Percentiles rank a stretch among this genome's conserved stretches.
Conservation (phyloP, 179 eudicot species). For the Pouteria campechiana region DNA sequence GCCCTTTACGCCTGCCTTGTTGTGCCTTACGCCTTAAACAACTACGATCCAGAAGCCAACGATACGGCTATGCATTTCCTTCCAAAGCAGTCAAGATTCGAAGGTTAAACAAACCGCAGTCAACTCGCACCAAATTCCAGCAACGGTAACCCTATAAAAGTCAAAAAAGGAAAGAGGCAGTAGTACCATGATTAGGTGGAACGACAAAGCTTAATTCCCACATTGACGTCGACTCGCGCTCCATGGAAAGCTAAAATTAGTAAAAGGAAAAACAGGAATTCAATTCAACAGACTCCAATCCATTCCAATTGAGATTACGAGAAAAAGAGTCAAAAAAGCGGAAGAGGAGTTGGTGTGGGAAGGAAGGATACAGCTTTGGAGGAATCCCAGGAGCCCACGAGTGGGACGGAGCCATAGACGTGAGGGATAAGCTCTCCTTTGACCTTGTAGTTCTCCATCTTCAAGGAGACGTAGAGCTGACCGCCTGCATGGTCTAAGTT, state of each 20-base stretch:
- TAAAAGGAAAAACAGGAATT: background rate
- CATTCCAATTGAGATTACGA: background rate
- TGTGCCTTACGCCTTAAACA: too few relatives aligned
- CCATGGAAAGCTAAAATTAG: constrained; percentile 56
- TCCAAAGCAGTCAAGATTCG: too few relatives aligned
- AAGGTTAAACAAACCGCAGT: background rate
- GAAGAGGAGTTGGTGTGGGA: background rate
- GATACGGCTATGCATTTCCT: too few relatives aligned
- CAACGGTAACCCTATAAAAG: background rate
- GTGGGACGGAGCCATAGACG: constrained; percentile 82
- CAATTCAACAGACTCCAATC: background rate
- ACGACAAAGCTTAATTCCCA: constrained; percentile 96
- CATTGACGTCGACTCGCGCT: constrained; percentile 76
- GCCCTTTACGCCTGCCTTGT: too few relatives aligned
- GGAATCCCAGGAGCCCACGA: constrained; percentile 86
- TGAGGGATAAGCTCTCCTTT: constrained; percentile 62
- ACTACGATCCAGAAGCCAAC: too few relatives aligned
- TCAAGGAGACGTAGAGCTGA: constrained; percentile 75
- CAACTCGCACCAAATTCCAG: too few relatives aligned
- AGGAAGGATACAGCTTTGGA: constrained; percentile 47
- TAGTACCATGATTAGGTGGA: constrained; percentile 90
- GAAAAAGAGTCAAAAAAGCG: background rate
- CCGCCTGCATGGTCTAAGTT: constrained; percentile 46
- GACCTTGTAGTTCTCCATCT: constrained; percentile 62
- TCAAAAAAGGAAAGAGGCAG: background rate